Percentiles rank a stretch among this genome's conserved stretches.
Conservation (phyloP, 2,329 filamentous ascomycete species). For the Acarospora socialis region DNA sequence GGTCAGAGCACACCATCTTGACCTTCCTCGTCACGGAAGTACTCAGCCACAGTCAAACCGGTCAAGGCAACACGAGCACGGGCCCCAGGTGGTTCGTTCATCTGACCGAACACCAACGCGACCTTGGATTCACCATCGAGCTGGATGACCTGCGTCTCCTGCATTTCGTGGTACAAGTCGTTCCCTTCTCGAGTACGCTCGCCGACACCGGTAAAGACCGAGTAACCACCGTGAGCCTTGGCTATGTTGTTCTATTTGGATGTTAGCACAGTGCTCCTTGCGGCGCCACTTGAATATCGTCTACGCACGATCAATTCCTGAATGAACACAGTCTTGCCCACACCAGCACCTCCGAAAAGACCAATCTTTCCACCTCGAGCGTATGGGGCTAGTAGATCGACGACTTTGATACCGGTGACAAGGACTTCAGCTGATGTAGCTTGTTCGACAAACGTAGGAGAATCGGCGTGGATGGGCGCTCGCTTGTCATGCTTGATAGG, state of each 20-base stretch:
- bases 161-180: conserved; percentile 99
- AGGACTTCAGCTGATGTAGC: conserved; percentile 93
- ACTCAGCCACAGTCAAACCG: conserved; percentile 61
- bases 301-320: conserved; percentile 83
- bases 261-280: conserved; percentile 3
- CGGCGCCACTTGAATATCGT: neutral
- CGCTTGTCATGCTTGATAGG: conserved; percentile 88
- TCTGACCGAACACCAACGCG: conserved; percentile 98
- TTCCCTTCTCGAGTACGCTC: conserved; percentile 99
- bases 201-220: conserved; percentile 99
- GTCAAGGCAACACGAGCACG: conserved; percentile 99
- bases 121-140: conserved; percentile 99
- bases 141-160: conserved; percentile 98
- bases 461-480: conserved; percentile 84
- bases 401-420: conserved; percentile 99
- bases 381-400: conserved; percentile 96
- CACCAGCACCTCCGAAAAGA: conserved; percentile 99
- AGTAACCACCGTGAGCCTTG: conserved; percentile 99
- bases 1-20: conserved; percentile 53
- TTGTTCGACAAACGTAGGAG: conserved; percentile 86
- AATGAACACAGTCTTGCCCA: conserved; percentile 99
- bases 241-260: conserved; percentile 83
- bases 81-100: conserved; percentile 99
- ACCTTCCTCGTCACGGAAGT: conserved; percentile 67
- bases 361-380: conserved; percentile 99